These are phyloP conservation scores for Pyrus betulifolia DNA, from an alignment of 306 rosid genomes.

Conservation along the genomic window DNA sequence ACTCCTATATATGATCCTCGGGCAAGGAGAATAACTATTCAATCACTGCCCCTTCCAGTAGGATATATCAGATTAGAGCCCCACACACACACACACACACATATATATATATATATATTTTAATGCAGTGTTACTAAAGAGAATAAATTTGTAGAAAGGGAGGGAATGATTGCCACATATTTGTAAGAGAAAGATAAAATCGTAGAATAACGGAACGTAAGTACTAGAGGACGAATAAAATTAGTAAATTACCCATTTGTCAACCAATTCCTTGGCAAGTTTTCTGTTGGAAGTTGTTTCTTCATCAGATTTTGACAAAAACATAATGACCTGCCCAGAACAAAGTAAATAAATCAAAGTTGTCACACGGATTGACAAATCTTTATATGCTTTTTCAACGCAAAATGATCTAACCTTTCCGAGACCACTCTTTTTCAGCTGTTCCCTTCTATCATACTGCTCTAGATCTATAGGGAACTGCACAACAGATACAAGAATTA, in stretches of 20 bases:
- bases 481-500: slow-evolving; percentile 29
- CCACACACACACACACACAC: too few species aligned
- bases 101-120: neutral
- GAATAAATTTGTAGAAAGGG: neutral
- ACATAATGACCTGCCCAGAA: slow-evolving; percentile 74
- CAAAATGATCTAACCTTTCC: slow-evolving; percentile 63
- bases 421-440: slow-evolving; percentile 93
- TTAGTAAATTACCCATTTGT: slow-evolving; percentile 62
- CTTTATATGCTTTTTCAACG: neutral
- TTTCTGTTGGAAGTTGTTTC: slow-evolving; percentile 79
- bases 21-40: neutral
- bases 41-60: neutral
- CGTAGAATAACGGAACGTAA: neutral
- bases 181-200: neutral
- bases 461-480: slow-evolving; percentile 89
- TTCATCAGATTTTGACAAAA: slow-evolving; percentile 85
- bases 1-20: neutral
- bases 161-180: neutral
- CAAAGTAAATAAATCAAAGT: slow-evolving; percentile 2
- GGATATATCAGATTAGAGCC: neutral
- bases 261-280: slow-evolving; percentile 89
- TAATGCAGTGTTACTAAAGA: neutral
- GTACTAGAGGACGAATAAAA: neutral
- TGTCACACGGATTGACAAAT: neutral
- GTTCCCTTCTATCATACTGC: slow-evolving; percentile 86